A percentile compares a stretch with the other conserved stretches of the same genome.
These are phyloP conservation scores for Leccinum griseonigrum DNA, from an alignment of 1,284 basidiomycete species.

Conservation along the genomic window DNA sequence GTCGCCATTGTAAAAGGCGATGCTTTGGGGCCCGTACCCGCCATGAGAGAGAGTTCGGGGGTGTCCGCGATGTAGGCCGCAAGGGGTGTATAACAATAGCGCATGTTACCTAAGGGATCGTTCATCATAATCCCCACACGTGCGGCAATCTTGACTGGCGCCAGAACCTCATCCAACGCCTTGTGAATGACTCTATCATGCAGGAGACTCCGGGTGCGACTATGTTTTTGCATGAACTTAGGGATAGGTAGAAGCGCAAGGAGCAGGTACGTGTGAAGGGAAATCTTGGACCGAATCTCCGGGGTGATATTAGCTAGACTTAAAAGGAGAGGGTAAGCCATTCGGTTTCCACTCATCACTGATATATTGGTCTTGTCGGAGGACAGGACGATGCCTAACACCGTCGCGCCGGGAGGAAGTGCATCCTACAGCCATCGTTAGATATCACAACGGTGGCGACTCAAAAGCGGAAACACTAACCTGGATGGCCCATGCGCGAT, in stretches of 20 bases:
- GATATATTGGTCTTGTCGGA: not conserved
- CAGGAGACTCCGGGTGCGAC: not conserved
- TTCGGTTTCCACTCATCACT: not conserved
- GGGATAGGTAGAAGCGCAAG: not conserved
- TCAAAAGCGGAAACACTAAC: not conserved
- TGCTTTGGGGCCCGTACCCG: not conserved
- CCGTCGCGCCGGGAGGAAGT: too few species aligned
- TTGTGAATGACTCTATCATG: not conserved
- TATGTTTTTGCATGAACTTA: not conserved
- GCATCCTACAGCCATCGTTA: not conserved
- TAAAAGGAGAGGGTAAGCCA: not conserved
- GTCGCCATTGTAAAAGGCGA: not conserved
- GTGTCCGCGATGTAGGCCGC: not conserved
- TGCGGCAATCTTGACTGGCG: not conserved
- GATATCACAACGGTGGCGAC: not conserved
- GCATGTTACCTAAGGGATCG: not conserved
- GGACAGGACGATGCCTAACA: not conserved
- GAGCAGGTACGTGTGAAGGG: not conserved
- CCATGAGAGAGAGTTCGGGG: not conserved
- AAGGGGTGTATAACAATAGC: not conserved
- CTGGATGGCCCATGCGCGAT: not conserved
- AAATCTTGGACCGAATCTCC: not conserved
- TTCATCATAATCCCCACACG: not conserved
- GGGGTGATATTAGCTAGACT: not conserved
- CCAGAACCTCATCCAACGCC: not conserved